phyloP scores from a whole-genome alignment of 768 basidiomycete genomes.

The Mycena alexandri region DNA sequence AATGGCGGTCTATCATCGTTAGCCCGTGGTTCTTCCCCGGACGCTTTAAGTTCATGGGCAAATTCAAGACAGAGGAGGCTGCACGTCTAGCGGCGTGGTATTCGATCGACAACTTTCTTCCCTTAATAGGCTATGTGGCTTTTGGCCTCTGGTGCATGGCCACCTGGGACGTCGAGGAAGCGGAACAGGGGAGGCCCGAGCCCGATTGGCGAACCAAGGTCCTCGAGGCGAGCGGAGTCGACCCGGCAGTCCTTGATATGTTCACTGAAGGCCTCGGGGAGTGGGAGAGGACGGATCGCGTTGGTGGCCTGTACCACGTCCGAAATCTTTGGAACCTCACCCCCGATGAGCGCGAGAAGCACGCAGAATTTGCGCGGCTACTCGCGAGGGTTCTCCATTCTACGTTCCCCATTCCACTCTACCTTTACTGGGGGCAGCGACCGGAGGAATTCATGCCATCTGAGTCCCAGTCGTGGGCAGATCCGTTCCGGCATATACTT shows the following conservation, averaged over 20 bases:
- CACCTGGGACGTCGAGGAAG: neutral
- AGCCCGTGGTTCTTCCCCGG: conserved; percentile 6
- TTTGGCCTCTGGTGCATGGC: conserved; percentile 2
- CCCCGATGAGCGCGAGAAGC: neutral
- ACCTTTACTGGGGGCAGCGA: conserved; percentile 7
- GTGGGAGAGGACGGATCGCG: neutral
- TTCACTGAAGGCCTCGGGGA: neutral
- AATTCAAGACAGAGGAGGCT: neutral
- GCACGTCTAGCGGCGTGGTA: conserved; percentile 6
- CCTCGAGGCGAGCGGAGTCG: neutral
- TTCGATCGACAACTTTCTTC: conserved; percentile 2
- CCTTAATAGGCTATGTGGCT: conserved; percentile 11
- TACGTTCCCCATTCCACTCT: conserved; percentile 1
- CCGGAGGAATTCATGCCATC: neutral
- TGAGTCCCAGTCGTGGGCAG: neutral
- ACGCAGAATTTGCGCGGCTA: neutral
- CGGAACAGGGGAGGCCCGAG: neutral
- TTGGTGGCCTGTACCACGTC: conserved; percentile 4
- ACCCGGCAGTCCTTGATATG: neutral
- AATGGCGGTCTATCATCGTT: neutral
- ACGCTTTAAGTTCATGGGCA: conserved; percentile 1
- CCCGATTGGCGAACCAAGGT: neutral
- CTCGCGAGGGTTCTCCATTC: neutral
- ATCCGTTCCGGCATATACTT: neutral
- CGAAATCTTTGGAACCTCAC: neutral